These are phyloP conservation scores for Curvularia lunata DNA, from an alignment of 2,329 filamentous ascomycete genomes.

Conservation along the genomic window DNA sequence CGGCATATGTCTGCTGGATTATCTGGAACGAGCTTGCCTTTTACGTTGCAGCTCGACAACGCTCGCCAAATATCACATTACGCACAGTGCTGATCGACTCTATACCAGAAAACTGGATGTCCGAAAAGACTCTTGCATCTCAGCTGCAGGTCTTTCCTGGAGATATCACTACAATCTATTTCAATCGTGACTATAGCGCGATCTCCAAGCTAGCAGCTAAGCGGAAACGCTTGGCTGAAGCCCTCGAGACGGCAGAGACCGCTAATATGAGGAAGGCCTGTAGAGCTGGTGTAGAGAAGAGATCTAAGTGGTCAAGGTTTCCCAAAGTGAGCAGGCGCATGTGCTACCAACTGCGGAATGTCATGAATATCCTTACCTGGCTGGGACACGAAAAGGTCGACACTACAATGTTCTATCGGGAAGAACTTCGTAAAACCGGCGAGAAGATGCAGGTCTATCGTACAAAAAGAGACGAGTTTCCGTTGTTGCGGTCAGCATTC, in stretches of 20 bases:
- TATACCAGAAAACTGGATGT: conserved; percentile 19
- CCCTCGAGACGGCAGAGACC: conserved; percentile 14
- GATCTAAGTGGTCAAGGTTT: background rate
- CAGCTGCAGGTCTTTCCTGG: conserved; percentile 16
- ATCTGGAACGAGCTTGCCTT: conserved; percentile 20
- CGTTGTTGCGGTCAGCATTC: conserved; percentile 11
- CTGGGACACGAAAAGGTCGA: conserved; percentile 10
- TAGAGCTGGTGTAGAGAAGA: conserved; percentile 1
- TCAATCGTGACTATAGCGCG: conserved; percentile 17
- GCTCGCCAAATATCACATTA: conserved; percentile 2
- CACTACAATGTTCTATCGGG: conserved; percentile 1
- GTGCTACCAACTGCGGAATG: background rate
- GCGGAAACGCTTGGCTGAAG: conserved; percentile 1
- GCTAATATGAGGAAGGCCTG: conserved; percentile 6
- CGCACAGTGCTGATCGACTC: conserved; percentile 18
- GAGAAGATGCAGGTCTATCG: conserved; percentile 11
- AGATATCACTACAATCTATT: conserved; percentile 10
- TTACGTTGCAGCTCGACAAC: conserved; percentile 10
- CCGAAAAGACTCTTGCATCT: conserved; percentile 11
- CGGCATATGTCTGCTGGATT: conserved; percentile 15
- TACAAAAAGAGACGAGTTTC: background rate
- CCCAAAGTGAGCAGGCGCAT: background rate
- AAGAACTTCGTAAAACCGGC: conserved; percentile 10
- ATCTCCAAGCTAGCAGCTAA: conserved; percentile 2
- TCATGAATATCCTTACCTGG: background rate